Evolutionary conservation across 208 protist species (phyloP), one percentile per base, ranked within the genome.

Genomic region (Leishmania guyanensis): DNA sequence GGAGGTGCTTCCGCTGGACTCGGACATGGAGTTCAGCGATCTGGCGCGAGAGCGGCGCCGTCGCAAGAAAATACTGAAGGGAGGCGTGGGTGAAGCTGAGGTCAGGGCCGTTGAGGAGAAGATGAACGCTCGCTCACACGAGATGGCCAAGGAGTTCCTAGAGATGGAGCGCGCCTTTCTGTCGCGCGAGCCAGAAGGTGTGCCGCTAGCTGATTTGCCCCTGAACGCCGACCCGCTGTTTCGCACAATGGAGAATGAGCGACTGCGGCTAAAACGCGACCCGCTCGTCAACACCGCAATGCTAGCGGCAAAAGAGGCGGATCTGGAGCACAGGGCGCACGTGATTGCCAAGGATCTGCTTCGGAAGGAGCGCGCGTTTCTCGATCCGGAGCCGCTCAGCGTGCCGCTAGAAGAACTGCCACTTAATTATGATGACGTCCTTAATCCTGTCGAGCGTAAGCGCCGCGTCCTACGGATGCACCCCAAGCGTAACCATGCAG

Each of bases 301-400:
- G 48, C 72, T 92, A n/a, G 64, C 54, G 17, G 82, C 78, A 5
- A 87, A 83, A 66, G 89, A 96, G 78, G 73, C 69, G 1, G 78
- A 85, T n/a, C 79, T 97, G 69, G 91, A 95, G 50, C 78, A 86
- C 5, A 81, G 88, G 14, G 89, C 84, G 0, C 79, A 85, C 69
- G 74, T 88, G 71, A 76, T 96, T 16, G 94, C 94, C 33, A 83
- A 76, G 22, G 86, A 91, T 36, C 53, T 95, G 65, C 87, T 95
- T 36, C 88, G 86, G 62, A 92, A 92, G 82, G 94, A 97, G 83
- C 91, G 92, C 66, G 88, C 88, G 39, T 95, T 95, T 70, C 86
- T 97, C 50, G 94, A 97, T 39, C 91, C 85, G n/a, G 93, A 96
- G 84, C 94, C 94, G 14, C 79, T 94, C 16, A 93, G 94, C 58